These are phyloP conservation scores for Linderina pennispora DNA, from an alignment of 192 early-diverging fungal genomes.

Conservation along the genomic window DNA sequence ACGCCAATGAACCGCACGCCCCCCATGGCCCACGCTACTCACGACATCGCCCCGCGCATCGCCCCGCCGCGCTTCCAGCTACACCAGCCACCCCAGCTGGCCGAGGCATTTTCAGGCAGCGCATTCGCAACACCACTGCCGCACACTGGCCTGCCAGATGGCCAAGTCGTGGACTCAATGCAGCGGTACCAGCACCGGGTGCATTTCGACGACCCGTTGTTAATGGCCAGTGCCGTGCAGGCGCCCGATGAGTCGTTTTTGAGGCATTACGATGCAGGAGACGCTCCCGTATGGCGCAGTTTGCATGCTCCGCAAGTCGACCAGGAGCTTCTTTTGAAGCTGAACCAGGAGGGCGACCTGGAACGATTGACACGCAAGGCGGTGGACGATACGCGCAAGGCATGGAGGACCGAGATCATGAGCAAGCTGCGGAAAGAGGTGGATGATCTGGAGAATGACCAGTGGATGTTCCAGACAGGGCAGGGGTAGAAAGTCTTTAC, in stretches of 20 bases:
- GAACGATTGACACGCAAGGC: slow-evolving; percentile 28
- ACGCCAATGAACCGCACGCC: no score
- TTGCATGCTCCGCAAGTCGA: slow-evolving; percentile 5
- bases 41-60: no score
- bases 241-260: background rate
- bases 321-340: slow-evolving; percentile 34
- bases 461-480: slow-evolving; percentile 43
- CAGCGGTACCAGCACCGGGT: background rate
- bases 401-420: slow-evolving; percentile 27
- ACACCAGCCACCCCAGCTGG: no score
- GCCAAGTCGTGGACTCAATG: background rate
- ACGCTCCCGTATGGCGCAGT: background rate
- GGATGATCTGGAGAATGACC: slow-evolving; percentile 20
- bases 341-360: slow-evolving; percentile 34
- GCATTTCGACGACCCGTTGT: background rate
- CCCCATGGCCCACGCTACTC: no score
- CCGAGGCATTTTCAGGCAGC: no score
- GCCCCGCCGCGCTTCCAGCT: no score
- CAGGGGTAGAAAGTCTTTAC: no score
- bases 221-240: background rate
- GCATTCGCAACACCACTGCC: no score
- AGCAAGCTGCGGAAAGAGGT: slow-evolving; percentile 14
- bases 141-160: no score
- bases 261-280: no score
- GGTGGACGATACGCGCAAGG: slow-evolving; percentile 4